These are phyloP conservation scores for Hyaloraphidium curvatum DNA, from an alignment of 192 early-diverging fungal species.

Conservation along the genomic window DNA sequence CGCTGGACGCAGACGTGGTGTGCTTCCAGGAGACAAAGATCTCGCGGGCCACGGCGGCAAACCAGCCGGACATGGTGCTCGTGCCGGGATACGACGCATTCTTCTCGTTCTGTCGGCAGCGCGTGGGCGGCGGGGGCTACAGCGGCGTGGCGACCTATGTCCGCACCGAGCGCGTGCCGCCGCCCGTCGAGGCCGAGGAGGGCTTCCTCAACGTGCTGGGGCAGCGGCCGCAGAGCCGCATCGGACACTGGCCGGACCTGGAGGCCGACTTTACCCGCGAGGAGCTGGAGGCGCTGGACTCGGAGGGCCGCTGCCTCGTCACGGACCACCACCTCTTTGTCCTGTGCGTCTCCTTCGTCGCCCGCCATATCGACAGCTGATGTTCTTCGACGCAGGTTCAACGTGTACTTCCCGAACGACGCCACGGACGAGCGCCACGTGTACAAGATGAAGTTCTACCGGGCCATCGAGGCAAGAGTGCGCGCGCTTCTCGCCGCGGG, in stretches of 20 bases:
- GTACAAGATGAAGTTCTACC: conserved; percentile 27
- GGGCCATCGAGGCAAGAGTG: conserved; percentile 15
- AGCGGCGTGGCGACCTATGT: conserved; percentile 29
- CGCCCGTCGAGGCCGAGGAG: conserved; percentile 41
- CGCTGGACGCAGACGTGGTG: conserved; percentile 31
- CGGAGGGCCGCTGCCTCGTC: conserved; percentile 48
- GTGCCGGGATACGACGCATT: conserved; percentile 52
- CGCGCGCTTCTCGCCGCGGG: conserved; percentile 25
- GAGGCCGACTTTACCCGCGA: conserved; percentile 10
- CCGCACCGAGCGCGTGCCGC: conserved; percentile 13
- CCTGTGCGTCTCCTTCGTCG: conserved; percentile 17
- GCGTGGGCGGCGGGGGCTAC: conserved; percentile 13
- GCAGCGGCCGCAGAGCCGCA: conserved; percentile 1
- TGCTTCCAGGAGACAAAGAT: conserved; percentile 70
- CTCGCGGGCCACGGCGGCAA: conserved; percentile 18
- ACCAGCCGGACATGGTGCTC: conserved; percentile 34
- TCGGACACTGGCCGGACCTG: conserved; percentile 12
- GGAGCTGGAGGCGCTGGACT: conserved; percentile 32
- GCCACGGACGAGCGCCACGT: conserved; percentile 20
- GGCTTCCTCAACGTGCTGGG: conserved; percentile 36
- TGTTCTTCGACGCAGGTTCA: neutral
- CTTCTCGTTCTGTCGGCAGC: conserved; percentile 41
- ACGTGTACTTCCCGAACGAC: conserved; percentile 43
- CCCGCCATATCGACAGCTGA: neutral
- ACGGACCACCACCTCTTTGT: conserved; percentile 57